Base-by-base conservation (phyloP, 2,329 filamentous ascomycete species). In the Exophiala bonariae region DNA sequence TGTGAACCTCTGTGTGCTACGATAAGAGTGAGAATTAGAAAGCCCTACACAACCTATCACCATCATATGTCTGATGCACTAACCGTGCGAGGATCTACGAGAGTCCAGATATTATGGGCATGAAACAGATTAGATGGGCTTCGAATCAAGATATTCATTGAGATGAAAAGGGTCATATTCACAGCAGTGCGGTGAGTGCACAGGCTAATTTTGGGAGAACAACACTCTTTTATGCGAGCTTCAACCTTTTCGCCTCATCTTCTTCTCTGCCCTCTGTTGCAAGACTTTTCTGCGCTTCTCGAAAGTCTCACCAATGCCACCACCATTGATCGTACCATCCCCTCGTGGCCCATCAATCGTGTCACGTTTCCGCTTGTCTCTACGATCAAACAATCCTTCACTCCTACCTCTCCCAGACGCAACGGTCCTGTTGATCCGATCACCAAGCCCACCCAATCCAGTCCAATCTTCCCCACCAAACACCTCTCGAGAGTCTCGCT, bases 381-480 rank as follows among this genome's bases (percentile, higher is more conserved):
- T 95, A 77, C 86, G 91, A 63, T 95, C 91, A 57, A 89, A 63
- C 0, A 80, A 79, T 56, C 75, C 77, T 6, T 41, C 34, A 10
- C 80, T 80, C 23, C 79, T 76, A 18, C 76, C 72, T 46, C 77
- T 71, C 39, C 75, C 74, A 26, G 23, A 26, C 50, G 75, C 76
- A 5, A 91, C 96, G 62, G 96, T 74, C 53, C 84, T 78, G 59
- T 90, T 86, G 67, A 96, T 96, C 35, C 92, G 79, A 69, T 96
- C 89, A 41, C 91, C 81, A 6, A 90, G 89, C 64, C 91, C 85
- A 47, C 88, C 89, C 35, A 99, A 73, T 19, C 86, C 84, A 55
- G 85, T 81, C 89, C 90, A 97, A 64, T 97, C 93, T 70, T 97
- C 93, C 41, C 93, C 93, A 52, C 92, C 92, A 70, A 87, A 96